Conservation (phyloP, 352 stramenopile species). For the Phytopythium mirpurense region DNA sequence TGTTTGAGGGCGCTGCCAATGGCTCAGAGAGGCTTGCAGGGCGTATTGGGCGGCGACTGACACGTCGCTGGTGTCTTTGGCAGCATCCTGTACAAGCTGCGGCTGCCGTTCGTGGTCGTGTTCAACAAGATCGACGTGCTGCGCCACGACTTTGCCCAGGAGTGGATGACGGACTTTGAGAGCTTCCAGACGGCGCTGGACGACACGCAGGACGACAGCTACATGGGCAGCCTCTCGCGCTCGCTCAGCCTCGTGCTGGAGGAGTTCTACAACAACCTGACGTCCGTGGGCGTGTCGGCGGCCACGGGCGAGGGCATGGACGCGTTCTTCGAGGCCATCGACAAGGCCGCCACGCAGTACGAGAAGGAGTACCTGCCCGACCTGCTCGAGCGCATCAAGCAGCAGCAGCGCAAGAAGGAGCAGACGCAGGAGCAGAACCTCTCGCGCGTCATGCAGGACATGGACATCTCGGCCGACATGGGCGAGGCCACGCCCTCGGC, state of each 20-base stretch:
- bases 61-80: neutral
- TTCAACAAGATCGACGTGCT: slow-evolving; percentile 99
- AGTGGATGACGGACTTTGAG: slow-evolving; percentile 99
- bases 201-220: slow-evolving; percentile 84
- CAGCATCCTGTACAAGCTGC: slow-evolving; percentile 97
- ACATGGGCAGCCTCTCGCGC: slow-evolving; percentile 90
- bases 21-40: no score
- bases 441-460: slow-evolving; percentile 73
- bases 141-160: slow-evolving; percentile 90
- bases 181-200: slow-evolving; percentile 96
- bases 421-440: slow-evolving; percentile 49
- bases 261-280: slow-evolving; percentile 94
- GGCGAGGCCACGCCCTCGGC: slow-evolving; percentile 15
- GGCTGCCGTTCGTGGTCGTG: slow-evolving; percentile 95
- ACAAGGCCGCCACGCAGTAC: slow-evolving; percentile 83
- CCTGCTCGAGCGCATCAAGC: slow-evolving; percentile 58
- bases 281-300: slow-evolving; percentile 92
- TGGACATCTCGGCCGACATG: slow-evolving; percentile 60
- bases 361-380: slow-evolving; percentile 86
- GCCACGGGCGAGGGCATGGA: slow-evolving; percentile 94
- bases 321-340: slow-evolving; percentile 90
- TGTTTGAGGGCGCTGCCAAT: neutral
- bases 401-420: slow-evolving; percentile 44
- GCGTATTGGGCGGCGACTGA: neutral
- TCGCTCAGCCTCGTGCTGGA: slow-evolving; percentile 87